These are phyloP conservation scores for Sugiyamaella qingdaonensis DNA, from an alignment of 805 yeast species.

Conservation along the genomic window DNA sequence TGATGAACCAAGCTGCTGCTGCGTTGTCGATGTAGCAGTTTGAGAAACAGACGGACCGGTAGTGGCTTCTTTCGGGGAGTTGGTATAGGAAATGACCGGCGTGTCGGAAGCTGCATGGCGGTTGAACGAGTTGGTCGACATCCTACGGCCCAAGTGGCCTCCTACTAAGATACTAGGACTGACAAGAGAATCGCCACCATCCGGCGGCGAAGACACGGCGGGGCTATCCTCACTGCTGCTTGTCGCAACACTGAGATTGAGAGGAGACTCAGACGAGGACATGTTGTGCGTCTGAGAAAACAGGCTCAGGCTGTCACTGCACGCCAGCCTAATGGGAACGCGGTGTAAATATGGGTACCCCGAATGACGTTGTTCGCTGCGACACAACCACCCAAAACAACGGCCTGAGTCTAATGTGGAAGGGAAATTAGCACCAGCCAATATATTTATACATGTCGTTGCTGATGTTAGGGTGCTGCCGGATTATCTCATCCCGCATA, in stretches of 20 bases:
- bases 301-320: not conserved
- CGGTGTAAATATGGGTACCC: too few relatives aligned
- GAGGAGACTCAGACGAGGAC: not conserved
- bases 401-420: not conserved
- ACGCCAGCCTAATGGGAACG: not conserved
- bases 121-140: slow-evolving; percentile 14
- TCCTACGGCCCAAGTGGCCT: not conserved
- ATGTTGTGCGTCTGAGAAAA: not conserved
- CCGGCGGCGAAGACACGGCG: slow-evolving; percentile 1
- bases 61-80: slow-evolving; percentile 18
- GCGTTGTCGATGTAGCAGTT: not conserved
- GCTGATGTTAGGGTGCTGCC: not conserved
- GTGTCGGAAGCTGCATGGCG: slow-evolving; percentile 24
- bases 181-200: not conserved
- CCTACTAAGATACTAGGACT: not conserved
- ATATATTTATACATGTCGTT: not conserved
- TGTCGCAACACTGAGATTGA: not conserved
- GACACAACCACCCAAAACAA: too few relatives aligned
- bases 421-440: not conserved
- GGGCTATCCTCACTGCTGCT: not conserved
- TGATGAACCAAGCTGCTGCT: not conserved
- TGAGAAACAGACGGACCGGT: not conserved
- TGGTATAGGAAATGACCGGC: slow-evolving; percentile 21
- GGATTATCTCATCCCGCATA: slow-evolving; percentile 4
- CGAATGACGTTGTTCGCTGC: too few relatives aligned